Conservation (phyloP, 140 eudicot species). For the Erigeron philadelphicus region DNA sequence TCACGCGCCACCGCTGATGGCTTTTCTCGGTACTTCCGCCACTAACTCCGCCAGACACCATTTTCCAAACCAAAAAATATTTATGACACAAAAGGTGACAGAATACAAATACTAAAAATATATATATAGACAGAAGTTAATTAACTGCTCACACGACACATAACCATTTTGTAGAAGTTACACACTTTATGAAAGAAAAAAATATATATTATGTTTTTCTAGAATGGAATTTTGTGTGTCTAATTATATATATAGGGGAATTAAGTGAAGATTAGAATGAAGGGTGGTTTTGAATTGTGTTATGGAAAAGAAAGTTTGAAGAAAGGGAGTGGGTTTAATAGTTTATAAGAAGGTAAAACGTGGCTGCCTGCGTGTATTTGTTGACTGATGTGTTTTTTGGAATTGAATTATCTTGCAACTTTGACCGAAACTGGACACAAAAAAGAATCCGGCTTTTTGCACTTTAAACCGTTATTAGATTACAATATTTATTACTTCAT, state of each 20-base stretch:
- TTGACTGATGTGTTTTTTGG: slow-evolving; percentile 27
- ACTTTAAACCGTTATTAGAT: not conserved
- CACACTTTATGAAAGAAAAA: not conserved
- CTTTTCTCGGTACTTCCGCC: slow-evolving; percentile 32
- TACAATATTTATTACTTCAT: too few species aligned
- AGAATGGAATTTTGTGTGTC: not conserved
- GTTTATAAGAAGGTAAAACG: slow-evolving; percentile 28
- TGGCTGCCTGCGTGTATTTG: slow-evolving; percentile 44
- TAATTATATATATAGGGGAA: not conserved
- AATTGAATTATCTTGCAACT: slow-evolving; percentile 9
- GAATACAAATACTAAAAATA: not conserved
- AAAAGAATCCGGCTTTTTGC: not conserved
- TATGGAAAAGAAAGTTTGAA: slow-evolving; percentile 1
- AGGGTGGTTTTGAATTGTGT: slow-evolving; percentile 14
- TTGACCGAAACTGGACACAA: not conserved
- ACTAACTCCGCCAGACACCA: slow-evolving; percentile 14
- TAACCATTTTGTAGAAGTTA: not conserved
- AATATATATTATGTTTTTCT: not conserved
- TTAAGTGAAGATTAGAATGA: not conserved
- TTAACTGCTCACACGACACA: not conserved
- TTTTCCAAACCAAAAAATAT: not conserved
- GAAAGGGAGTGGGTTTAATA: slow-evolving; percentile 24
- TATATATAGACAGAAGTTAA: not conserved
- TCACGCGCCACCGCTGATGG: slow-evolving; percentile 36
- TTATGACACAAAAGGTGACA: slow-evolving; percentile 30